Base-by-base conservation (phyloP, 176 grass and related monocot genomes). In the Musa troglodytarum region DNA sequence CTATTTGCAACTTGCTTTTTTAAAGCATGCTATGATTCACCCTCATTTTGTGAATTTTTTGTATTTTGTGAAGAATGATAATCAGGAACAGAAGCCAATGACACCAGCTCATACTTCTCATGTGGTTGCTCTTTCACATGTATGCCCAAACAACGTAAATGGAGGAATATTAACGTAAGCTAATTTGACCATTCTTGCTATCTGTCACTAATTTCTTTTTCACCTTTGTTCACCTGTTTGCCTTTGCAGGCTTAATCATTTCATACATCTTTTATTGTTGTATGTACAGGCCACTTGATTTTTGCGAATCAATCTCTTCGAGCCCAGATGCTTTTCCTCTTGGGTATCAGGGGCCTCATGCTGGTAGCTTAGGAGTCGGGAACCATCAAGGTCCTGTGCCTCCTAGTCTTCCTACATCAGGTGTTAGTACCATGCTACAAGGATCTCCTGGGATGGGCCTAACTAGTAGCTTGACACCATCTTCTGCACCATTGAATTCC, bases 221-320 rank as follows among this genome's bases (percentile, higher is more conserved):
- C 19, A 49, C 55, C 10, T 62, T 1, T 68, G 68, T 68, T 78
- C 56, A 16, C 49, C 24, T 78, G 20, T 34, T 22, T 43, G 34
- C 34, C 4, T 43, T 43, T 43, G 34, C 34, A 43, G 34, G n/a
- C 5, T 4, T 23, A 24, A 54, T 57, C 34, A 51, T 1, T 54
- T 17, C 14, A 17, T 54, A 24, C 51, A 19, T 57, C 54, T 14
- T 49, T 69, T 79, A 16, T 74, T 56, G 12, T 20, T 71, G 34
- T 81, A 65, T 76, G 8, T 71, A 79, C 82, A 99, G 96, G 88
- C 96, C 96, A 58, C 84, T 95, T 85, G 96, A 99, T 88, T 85
- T 99, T 76, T 89, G 96, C 79, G 91, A 99, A 82, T 85, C 77
- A 66, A 77, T 83, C 61, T 78, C 86, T 83, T 78, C 91, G 55